A percentile compares a stretch with the other conserved stretches of the same genome.
Evolutionary conservation across 345 rosid species (phyloP).

Genomic region (Balakata baccata): DNA sequence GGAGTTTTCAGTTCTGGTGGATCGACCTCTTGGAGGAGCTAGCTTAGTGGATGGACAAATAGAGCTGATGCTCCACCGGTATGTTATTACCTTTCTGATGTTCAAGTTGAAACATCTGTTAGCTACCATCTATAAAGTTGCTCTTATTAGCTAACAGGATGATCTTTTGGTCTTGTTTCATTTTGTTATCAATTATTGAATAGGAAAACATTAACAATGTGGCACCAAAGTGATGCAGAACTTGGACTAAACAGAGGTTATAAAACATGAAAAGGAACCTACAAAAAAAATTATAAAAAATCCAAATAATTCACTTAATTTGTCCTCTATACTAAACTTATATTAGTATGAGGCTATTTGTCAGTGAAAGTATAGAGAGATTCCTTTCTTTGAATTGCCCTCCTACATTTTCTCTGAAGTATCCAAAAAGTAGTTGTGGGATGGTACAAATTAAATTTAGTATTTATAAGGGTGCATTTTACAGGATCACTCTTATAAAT

Average conservation of each 20-base stretch:
- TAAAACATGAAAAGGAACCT: neutral
- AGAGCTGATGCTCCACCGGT: conserved; percentile 97
- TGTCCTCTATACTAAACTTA: neutral
- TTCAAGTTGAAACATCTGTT: conserved; percentile 4
- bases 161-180: neutral
- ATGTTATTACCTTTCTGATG: conserved; percentile 12
- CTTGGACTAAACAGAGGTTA: neutral
- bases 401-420: neutral
- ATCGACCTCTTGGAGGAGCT: conserved; percentile 86
- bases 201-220: neutral
- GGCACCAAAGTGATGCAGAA: neutral
- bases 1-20: conserved; percentile 89
- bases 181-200: neutral
- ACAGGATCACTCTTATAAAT: neutral
- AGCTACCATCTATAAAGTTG: neutral
- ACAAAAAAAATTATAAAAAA: neutral
- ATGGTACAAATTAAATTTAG: conserved; percentile 1
- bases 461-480: neutral
- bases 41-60: conserved; percentile 86
- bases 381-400: neutral
- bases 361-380: neutral
- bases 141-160: neutral
- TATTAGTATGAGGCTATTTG: neutral
- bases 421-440: neutral
- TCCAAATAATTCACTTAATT: neutral